Evolutionary conservation across 148 eudicot genomes (phyloP), one percentile per base, ranked within the genome.

Genomic region (Rhododendron griersonianum): DNA sequence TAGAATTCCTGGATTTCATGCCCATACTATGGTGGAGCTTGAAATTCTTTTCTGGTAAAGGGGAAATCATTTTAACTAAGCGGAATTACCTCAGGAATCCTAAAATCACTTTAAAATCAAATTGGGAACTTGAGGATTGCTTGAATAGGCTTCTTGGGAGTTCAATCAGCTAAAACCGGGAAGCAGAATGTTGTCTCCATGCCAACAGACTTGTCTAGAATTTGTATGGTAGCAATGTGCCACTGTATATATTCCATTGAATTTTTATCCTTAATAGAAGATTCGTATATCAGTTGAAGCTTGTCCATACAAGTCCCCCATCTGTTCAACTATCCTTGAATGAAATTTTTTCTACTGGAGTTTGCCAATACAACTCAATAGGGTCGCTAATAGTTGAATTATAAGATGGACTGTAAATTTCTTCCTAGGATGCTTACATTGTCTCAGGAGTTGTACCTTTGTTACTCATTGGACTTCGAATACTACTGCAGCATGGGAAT

Each of bases 1-100:
- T 51, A 51, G 23, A 30, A 51, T 80, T 37, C 78, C 59, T 81
- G 83, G 83, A 55, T 81, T 81, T 55, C 83, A 55, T 81, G 83
- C n/a, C 83, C 41, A 30, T n/a, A 41, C 35, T 13, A 76, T 39
- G 25, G 44, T 76, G 80, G 50, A 19, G 25, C 80, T 74, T 15
- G 78, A 76, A 76, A 76, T 37, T 39, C 53, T 3, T 78, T 45
- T 39, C 11, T 37, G 50, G 48, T 41, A 11, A 18, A 4, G 47
- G 79, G 79, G 48, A 11, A 39, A 44, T 78, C 53, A 45, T 25
- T 10, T 78, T 7, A n/a, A 2, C 15, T 78, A 78, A 44, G 48
- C 18, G 13, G 53, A 78, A 44, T 23, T 48, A 45, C 55, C 53
- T 78, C 81, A 78, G 81, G 25, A 45, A 78, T 78, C 53, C 51